Conservation (phyloP, 192 early-diverging fungal species). For the Glomus cerebriforme region DNA sequence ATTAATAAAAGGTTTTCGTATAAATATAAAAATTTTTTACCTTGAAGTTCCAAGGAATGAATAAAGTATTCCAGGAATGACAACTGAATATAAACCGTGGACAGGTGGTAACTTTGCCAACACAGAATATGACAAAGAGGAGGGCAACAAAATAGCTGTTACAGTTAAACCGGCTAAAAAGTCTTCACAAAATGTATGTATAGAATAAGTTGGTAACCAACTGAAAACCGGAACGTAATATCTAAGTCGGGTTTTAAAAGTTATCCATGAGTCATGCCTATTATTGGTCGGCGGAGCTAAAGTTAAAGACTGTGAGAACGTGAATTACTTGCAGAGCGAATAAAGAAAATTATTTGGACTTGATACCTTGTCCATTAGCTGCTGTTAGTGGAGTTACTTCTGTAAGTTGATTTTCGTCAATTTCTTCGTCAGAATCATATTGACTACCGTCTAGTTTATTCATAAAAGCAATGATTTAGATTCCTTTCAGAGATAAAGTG, state of each 20-base stretch:
- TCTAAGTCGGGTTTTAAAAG: conserved; percentile 66
- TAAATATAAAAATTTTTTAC: conserved; percentile 38
- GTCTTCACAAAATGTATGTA: conserved; percentile 67
- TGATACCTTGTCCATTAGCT: not conserved
- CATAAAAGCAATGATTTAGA: not conserved
- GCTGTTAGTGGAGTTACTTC: not conserved
- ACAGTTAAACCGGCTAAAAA: conserved; percentile 86
- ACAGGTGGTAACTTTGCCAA: conserved; percentile 82
- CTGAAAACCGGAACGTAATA: conserved; percentile 94
- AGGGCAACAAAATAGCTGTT: conserved; percentile 73
- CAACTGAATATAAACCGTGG: conserved; percentile 90
- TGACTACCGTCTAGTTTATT: not conserved
- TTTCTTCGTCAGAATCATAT: not conserved
- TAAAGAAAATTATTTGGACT: not conserved
- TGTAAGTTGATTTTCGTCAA: not conserved
- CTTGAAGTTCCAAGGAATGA: conserved; percentile 90
- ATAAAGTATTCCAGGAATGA: conserved; percentile 84
- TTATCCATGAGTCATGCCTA: conserved; percentile 37
- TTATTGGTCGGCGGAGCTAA: not conserved
- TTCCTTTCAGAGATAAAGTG: not conserved
- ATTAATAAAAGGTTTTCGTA: not conserved
- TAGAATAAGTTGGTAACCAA: conserved; percentile 86
- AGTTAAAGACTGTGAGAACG: not conserved
- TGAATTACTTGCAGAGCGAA: not conserved
- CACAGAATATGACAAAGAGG: conserved; percentile 87